These are phyloP conservation scores for Aspergillus indologenus DNA, from an alignment of 495 filamentous ascomycete species.

Conservation along the genomic window DNA sequence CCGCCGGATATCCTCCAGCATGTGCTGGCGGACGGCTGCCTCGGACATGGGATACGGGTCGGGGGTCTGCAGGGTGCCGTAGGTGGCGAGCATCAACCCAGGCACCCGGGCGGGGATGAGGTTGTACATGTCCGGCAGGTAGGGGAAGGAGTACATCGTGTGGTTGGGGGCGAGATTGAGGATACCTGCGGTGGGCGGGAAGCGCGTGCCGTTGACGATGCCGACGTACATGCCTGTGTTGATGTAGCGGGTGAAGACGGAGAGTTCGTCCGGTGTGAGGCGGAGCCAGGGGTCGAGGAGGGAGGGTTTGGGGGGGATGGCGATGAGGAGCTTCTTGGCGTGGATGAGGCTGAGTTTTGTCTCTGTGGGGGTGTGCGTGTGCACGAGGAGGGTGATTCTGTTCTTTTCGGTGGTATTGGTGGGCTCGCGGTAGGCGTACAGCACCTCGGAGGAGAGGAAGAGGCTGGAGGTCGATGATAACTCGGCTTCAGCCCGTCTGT, in stretches of 20 bases:
- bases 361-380: background rate
- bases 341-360: background rate
- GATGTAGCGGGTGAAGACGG: background rate
- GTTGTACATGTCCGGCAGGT: background rate
- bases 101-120: background rate
- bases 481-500: too few relatives aligned
- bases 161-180: background rate
- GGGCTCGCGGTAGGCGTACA: too few relatives aligned
- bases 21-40: background rate
- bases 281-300: background rate
- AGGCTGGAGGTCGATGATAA: too few relatives aligned
- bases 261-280: background rate
- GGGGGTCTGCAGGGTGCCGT: background rate
- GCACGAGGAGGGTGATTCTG: background rate
- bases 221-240: slow-evolving; percentile 1
- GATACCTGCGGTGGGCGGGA: background rate
- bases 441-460: too few relatives aligned
- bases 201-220: background rate
- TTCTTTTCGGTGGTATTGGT: background rate
- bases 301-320: slow-evolving; percentile 2
- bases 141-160: background rate
- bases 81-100: background rate
- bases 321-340: slow-evolving; percentile 3
- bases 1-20: background rate
- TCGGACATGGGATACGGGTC: background rate